Evolutionary conservation across 129 eudicot species (phyloP), one percentile per base, ranked within the genome.

Genomic region (Oenanthe sinensis): DNA sequence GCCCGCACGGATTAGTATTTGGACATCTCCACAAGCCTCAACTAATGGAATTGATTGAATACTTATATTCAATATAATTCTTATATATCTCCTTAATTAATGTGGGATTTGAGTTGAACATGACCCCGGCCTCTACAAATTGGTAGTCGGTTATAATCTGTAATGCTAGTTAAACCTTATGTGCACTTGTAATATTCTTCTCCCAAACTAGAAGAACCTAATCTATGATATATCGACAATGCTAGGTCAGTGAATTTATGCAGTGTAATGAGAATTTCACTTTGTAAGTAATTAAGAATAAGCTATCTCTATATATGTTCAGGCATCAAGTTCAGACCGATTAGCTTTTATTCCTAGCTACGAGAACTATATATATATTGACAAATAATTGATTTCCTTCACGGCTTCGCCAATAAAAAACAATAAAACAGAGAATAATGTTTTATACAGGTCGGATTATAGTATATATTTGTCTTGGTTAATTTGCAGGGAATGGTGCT

Each of bases 401-500:
- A 3, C 4, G 16, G 17, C 17, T 47, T 47, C 13, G 22, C 55
- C 55, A 14, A 49, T 49, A 4, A 17, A 50, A 17, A 43, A 43
- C 45, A 43, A 5, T 0, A 43, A 50, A 17, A 50, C n/a, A 5
- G 55, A 49, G 15, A 16, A 6, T 54, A 47, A 47, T 47, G 52
- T 9, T 49, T 15, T 49, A 46, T 49, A 49, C 54, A 49, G 22
- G 22, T 58, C 8, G 11, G 4, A n/a, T 24, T 65, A 65, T 2
- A 24, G 71, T 39, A 69, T 22, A 22, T 4, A 74, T 45, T 5
- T 13, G 17, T 26, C 19, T 14, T 74, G 77, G 22, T n/a, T n/a
- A n/a, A n/a, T 26, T 63, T 22, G 52, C 84, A 95, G 98, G 98
- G 98, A 71, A 95, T 95, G 98, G 85, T 87, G 81, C 86, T 95